These are phyloP conservation scores for Pilasporangium apinafurcum DNA, from an alignment of 352 stramenopile species.

Conservation along the genomic window DNA sequence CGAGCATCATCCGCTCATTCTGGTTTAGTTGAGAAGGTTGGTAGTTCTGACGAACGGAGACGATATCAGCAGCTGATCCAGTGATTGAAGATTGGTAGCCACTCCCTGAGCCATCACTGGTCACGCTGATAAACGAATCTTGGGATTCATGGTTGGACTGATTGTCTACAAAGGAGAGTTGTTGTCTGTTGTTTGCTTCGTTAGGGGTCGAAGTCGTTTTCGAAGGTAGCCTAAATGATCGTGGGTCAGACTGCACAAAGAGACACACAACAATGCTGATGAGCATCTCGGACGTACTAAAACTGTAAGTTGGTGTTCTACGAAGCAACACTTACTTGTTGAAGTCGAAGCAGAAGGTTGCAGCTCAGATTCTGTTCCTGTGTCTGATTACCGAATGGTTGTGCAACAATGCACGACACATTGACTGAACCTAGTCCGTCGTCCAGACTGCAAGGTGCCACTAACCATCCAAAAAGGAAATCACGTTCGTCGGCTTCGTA, in stretches of 20 bases:
- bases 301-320: too few species aligned
- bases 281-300: too few species aligned
- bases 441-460: slow-evolving; percentile 29
- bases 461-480: slow-evolving; percentile 57
- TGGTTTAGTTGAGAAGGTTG: slow-evolving; percentile 39
- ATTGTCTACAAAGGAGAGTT: slow-evolving; percentile 7
- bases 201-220: too few species aligned
- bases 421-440: slow-evolving; percentile 26
- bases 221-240: too few species aligned
- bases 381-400: slow-evolving; percentile 21
- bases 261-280: too few species aligned
- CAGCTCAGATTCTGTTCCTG: slow-evolving; percentile 31
- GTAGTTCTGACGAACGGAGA: slow-evolving; percentile 13
- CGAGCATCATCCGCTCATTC: slow-evolving; percentile 67
- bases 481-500: slow-evolving; percentile 16
- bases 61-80: slow-evolving; percentile 5
- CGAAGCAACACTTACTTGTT: too few species aligned
- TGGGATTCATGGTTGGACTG: slow-evolving; percentile 8
- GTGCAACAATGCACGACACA: slow-evolving; percentile 47
- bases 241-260: too few species aligned
- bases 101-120: slow-evolving; percentile 10
- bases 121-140: slow-evolving; percentile 4
- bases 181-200: slow-evolving; percentile 1
- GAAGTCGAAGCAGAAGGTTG: slow-evolving; percentile 41
- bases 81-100: slow-evolving; percentile 7